A percentile compares a stretch with the other conserved stretches of the same genome.
Evolutionary conservation across 2,329 filamentous ascomycete genomes (phyloP).

Genomic region (Microcyclosporella mali): DNA sequence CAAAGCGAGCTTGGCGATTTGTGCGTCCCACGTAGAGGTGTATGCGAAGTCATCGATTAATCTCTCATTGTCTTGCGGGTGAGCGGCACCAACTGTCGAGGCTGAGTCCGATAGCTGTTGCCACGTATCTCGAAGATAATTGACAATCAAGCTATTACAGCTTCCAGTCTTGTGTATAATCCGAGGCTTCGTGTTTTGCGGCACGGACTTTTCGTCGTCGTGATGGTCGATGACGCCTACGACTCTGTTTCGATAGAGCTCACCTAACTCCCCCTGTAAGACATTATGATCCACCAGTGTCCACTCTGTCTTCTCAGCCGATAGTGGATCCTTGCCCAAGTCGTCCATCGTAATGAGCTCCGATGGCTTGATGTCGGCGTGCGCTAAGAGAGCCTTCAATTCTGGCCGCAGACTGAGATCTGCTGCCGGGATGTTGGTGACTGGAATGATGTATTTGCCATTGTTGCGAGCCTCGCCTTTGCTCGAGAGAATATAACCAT

Average conservation of each 20-base stretch:
- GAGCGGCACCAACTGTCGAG: slow-evolving; percentile 33
- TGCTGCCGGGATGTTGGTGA: slow-evolving; percentile 62
- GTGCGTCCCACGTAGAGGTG: slow-evolving; percentile 45
- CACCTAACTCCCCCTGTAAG: slow-evolving; percentile 56
- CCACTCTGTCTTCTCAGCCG: slow-evolving; percentile 57
- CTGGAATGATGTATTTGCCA: slow-evolving; percentile 58
- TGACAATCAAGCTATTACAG: slow-evolving; percentile 64
- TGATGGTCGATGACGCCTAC: slow-evolving; percentile 72
- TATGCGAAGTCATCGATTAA: slow-evolving; percentile 32
- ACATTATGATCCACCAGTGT: slow-evolving; percentile 75
- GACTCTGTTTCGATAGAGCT: slow-evolving; percentile 48
- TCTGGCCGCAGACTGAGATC: slow-evolving; percentile 70
- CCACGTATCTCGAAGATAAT: slow-evolving; percentile 55
- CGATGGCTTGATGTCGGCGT: slow-evolving; percentile 51
- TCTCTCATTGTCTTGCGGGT: slow-evolving; percentile 35
- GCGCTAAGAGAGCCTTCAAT: slow-evolving; percentile 57
- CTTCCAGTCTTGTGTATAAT: slow-evolving; percentile 64
- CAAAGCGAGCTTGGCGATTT: slow-evolving; percentile 61
- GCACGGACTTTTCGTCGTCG: slow-evolving; percentile 59
- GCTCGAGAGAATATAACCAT: slow-evolving; percentile 66
- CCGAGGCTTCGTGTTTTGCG: slow-evolving; percentile 47
- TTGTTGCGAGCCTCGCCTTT: slow-evolving; percentile 41
- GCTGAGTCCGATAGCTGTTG: slow-evolving; percentile 39
- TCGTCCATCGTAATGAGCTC: slow-evolving; percentile 63
- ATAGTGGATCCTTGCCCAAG: slow-evolving; percentile 40